These are phyloP conservation scores for Wickerhamomyces sp. DNA, from an alignment of 1,139 yeast genomes.

Conservation along the genomic window DNA sequence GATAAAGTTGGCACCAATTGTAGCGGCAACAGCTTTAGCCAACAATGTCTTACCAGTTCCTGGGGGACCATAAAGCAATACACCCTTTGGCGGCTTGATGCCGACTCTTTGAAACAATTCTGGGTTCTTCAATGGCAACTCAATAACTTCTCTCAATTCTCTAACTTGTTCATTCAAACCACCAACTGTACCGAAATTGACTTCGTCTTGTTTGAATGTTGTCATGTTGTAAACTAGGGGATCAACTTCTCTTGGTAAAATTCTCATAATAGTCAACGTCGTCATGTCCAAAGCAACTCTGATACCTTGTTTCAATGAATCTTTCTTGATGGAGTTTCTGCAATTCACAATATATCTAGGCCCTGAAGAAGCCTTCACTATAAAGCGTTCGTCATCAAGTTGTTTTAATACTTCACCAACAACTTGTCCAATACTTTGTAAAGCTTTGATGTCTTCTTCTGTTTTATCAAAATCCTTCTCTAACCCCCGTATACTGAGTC, in stretches of 20 bases:
- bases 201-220: conserved; percentile 93
- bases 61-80: conserved; percentile 96
- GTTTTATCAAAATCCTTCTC: conserved; percentile 88
- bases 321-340: conserved; percentile 85
- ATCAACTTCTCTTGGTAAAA: conserved; percentile 96
- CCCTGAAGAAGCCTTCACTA: conserved; percentile 95
- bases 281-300: conserved; percentile 98
- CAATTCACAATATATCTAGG: conserved; percentile 98
- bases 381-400: conserved; percentile 89
- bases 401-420: conserved; percentile 97
- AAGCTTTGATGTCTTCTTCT: conserved; percentile 93
- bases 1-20: conserved; percentile 96
- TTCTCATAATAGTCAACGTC: conserved; percentile 94
- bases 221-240: conserved; percentile 99
- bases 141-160: conserved; percentile 96
- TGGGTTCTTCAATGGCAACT: conserved; percentile 94
- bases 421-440: conserved; percentile 96
- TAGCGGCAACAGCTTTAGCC: conserved; percentile 98
- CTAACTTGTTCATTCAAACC: conserved; percentile 95
- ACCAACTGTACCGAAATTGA: conserved; percentile 93
- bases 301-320: conserved; percentile 83
- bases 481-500: conserved; percentile 77
- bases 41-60: conserved; percentile 96
- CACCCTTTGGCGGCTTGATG: conserved; percentile 98
- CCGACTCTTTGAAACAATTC: conserved; percentile 95